These are phyloP conservation scores for Psilocybe sp. DNA, from an alignment of 768 basidiomycete species.

Conservation along the genomic window DNA sequence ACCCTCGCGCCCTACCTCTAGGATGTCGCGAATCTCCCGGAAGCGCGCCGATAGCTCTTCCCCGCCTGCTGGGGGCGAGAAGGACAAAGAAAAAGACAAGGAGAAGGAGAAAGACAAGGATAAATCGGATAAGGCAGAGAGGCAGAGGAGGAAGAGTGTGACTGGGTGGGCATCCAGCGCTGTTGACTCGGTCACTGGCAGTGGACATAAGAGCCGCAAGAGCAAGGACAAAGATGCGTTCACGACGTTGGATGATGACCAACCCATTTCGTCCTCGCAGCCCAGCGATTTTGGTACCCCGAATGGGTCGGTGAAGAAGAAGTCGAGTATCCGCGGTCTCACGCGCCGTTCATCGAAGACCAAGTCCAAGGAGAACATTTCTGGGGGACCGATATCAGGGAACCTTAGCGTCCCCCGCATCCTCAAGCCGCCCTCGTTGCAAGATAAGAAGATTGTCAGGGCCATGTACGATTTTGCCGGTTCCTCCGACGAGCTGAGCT, in stretches of 20 bases:
- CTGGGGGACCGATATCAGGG: constrained; percentile 4
- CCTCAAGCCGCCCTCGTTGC: constrained; percentile 47
- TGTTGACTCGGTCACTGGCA: constrained; percentile 55
- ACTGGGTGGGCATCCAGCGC: constrained; percentile 69
- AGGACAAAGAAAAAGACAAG: constrained; percentile 20
- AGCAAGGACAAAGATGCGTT: constrained; percentile 59
- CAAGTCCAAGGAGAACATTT: constrained; percentile 31
- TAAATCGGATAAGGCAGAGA: constrained; percentile 28
- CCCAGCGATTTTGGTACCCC: constrained; percentile 26
- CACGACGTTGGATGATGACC: constrained; percentile 49
- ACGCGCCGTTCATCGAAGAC: constrained; percentile 27
- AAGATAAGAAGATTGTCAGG: constrained; percentile 55
- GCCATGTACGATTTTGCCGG: constrained; percentile 77
- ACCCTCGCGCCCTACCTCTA: constrained; percentile 48
- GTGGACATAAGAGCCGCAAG: constrained; percentile 48
- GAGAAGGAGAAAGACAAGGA: constrained; percentile 21
- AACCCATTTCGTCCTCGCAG: constrained; percentile 24
- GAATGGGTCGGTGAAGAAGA: constrained; percentile 21
- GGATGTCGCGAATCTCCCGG: constrained; percentile 47
- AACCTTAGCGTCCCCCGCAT: constrained; percentile 22
- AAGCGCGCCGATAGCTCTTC: constrained; percentile 60
- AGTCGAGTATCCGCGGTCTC: constrained; percentile 25
- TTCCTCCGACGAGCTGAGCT: constrained; percentile 74
- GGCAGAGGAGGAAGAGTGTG: constrained; percentile 43
- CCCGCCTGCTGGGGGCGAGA: constrained; percentile 9